These are phyloP conservation scores for Scedosporium dehoogii DNA, from an alignment of 2,329 filamentous ascomycete genomes.

Conservation along the genomic window DNA sequence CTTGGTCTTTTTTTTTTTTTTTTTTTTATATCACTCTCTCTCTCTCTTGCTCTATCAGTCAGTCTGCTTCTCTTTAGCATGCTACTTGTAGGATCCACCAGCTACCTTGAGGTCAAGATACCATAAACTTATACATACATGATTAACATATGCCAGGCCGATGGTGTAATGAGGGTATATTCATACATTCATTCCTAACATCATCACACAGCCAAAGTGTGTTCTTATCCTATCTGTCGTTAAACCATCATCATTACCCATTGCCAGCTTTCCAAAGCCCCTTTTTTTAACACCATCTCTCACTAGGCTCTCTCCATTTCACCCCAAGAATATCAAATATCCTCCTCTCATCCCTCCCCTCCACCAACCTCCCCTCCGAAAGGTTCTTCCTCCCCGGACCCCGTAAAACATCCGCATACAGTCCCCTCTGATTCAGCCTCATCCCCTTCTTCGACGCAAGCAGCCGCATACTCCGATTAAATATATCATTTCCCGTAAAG, in stretches of 20 bases:
- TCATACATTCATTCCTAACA: too few relatives aligned
- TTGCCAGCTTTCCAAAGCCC: background rate
- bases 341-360: constrained; percentile 62
- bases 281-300: constrained; percentile 57
- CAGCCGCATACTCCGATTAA: constrained; percentile 77
- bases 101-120: background rate
- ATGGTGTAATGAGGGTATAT: too few relatives aligned
- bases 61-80: background rate
- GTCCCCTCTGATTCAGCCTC: constrained; percentile 73
- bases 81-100: background rate
- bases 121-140: background rate
- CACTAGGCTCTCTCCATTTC: constrained; percentile 69
- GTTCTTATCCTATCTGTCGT: too few relatives aligned
- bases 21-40: background rate
- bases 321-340: constrained; percentile 79
- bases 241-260: background rate
- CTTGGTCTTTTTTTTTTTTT: background rate
- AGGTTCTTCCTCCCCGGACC: constrained; percentile 47
- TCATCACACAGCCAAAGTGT: too few relatives aligned
- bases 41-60: background rate
- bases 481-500: constrained; percentile 92
- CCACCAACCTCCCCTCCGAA: constrained; percentile 60
- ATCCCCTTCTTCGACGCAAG: constrained; percentile 73
- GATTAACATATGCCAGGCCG: too few relatives aligned
- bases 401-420: constrained; percentile 63